Conservation (phyloP, 176 grass and related monocot species). For the bread wheat (Triticum aestivum) region IWGSC_CS_RefSeq_v2.1 NC_057814.1:107105509-107106008, state of each 20-base stretch:
- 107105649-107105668: neutral
- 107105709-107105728: neutral
- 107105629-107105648: neutral
- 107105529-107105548: neutral
- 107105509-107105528: too few species aligned
- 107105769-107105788: neutral
- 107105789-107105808: neutral
- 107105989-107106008: conserved; percentile 5
- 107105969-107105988: neutral
- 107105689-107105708: neutral
- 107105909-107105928: conserved; percentile 38
- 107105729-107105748: too few species aligned
- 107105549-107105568: neutral
- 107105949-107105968: neutral
- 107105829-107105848: conserved; percentile 4
- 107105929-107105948: neutral
- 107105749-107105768: neutral
- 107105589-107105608: too few species aligned
- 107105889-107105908: neutral
- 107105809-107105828: neutral
- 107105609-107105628: neutral
- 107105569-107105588: neutral
- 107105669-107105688: neutral
- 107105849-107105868: neutral
- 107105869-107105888: neutral